These are phyloP conservation scores for Arabidopsis hybrid DNA, from an alignment of 441 rosid species.

Conservation along the genomic window DNA sequence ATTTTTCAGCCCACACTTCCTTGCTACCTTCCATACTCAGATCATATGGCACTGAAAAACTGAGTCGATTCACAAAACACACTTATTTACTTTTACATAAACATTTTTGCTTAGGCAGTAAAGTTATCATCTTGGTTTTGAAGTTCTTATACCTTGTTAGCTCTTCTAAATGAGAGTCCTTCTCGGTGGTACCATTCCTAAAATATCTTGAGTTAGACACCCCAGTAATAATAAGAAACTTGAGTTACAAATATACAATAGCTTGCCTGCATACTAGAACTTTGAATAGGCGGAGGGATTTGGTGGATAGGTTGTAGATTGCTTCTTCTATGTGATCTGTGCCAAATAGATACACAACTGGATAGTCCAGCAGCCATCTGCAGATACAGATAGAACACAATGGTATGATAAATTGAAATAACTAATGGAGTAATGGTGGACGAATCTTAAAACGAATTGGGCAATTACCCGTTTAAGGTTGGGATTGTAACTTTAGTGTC, in stretches of 20 bases:
- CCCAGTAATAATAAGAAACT: constrained; percentile 12
- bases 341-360: constrained; percentile 84
- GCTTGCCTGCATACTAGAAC: constrained; percentile 71
- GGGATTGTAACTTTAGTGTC: constrained; percentile 83
- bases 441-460: neutral
- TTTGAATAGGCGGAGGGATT: constrained; percentile 78
- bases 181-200: constrained; percentile 51
- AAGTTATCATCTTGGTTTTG: constrained; percentile 3
- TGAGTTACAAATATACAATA: constrained; percentile 21
- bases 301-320: constrained; percentile 83
- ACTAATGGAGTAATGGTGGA: neutral
- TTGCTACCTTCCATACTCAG: constrained; percentile 85
- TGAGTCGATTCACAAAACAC: constrained; percentile 39
- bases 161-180: constrained; percentile 60
- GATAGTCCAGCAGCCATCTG: constrained; percentile 96
- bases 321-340: constrained; percentile 84
- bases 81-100: neutral
- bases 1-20: constrained; percentile 79
- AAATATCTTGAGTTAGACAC: constrained; percentile 35
- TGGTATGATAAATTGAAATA: neutral
- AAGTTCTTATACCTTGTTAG: constrained; percentile 64
- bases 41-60: constrained; percentile 92
- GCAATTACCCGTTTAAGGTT: constrained; percentile 82
- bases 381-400: constrained; percentile 39
- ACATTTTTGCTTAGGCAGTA: neutral